Evolutionary conservation across 345 rosid genomes (phyloP).

Genomic region (Alliaria petiolata): DNA sequence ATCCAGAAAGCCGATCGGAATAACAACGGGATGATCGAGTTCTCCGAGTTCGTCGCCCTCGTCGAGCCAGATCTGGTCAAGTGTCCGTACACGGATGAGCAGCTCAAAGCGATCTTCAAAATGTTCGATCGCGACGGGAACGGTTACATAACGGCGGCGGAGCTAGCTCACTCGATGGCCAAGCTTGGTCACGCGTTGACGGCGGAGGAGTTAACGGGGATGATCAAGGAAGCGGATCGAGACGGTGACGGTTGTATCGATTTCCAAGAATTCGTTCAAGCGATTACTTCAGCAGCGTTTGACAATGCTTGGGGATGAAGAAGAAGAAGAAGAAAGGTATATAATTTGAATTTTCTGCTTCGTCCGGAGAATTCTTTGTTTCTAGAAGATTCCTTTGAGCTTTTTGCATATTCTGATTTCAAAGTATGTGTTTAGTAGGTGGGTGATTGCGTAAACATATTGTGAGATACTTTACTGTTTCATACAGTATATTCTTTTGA

Average conservation of each 20-base stretch:
- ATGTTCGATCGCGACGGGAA: constrained; percentile 83
- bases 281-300: constrained; percentile 84
- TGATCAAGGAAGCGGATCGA: constrained; percentile 91
- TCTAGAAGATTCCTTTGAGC: neutral
- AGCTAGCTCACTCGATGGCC: constrained; percentile 87
- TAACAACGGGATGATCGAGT: constrained; percentile 81
- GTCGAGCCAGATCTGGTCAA: constrained; percentile 80
- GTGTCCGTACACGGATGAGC: constrained; percentile 73
- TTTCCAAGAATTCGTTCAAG: constrained; percentile 71
- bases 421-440: constrained; percentile 17
- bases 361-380: neutral
- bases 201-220: constrained; percentile 81
- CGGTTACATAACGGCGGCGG: constrained; percentile 83
- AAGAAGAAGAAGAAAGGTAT: neutral
- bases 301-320: constrained; percentile 89
- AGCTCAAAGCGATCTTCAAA: constrained; percentile 56
- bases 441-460: neutral
- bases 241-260: constrained; percentile 91
- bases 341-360: neutral
- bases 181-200: constrained; percentile 73
- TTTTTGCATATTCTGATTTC: neutral
- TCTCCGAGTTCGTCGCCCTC: constrained; percentile 77
- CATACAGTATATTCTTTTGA: neutral
- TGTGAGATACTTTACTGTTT: constrained; percentile 8
- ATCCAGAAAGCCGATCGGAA: constrained; percentile 79